phyloP scores from a whole-genome alignment of 441 rosid genomes.

The Melastoma candidum region DNA sequence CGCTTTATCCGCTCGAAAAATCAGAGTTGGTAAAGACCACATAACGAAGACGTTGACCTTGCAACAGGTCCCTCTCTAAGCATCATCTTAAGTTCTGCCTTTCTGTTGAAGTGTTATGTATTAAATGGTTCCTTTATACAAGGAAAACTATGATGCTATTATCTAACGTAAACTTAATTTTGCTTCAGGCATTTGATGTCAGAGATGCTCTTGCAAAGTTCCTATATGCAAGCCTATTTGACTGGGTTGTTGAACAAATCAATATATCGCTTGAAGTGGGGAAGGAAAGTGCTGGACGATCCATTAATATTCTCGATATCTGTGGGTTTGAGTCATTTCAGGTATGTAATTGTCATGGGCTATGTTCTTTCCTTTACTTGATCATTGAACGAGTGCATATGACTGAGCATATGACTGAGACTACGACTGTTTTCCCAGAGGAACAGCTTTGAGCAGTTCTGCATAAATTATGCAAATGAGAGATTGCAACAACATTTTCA shows the following conservation, averaged over 20 bases:
- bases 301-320: slow-evolving; percentile 88
- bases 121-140: too few species aligned
- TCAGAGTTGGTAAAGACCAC: slow-evolving; percentile 61
- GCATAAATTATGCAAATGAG: slow-evolving; percentile 97
- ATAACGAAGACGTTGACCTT: slow-evolving; percentile 62
- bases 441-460: slow-evolving; percentile 92
- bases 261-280: slow-evolving; percentile 64
- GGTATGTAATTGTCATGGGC: slow-evolving; percentile 24
- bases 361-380: neutral
- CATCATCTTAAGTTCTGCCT: neutral
- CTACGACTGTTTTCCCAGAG: slow-evolving; percentile 44
- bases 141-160: too few species aligned
- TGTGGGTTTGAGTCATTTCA: slow-evolving; percentile 91
- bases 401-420: neutral
- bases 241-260: slow-evolving; percentile 80
- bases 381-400: neutral
- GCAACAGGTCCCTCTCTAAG: slow-evolving; percentile 46
- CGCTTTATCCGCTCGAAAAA: slow-evolving; percentile 61
- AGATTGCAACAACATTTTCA: slow-evolving; percentile 95
- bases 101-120: neutral
- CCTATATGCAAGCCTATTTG: slow-evolving; percentile 73
- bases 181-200: slow-evolving; percentile 62
- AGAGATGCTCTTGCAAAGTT: slow-evolving; percentile 92
- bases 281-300: slow-evolving; percentile 41
- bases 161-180: neutral